Base-by-base conservation (phyloP, 2,329 filamentous ascomycete species). In the Cladosporium oxysporum region DNA sequence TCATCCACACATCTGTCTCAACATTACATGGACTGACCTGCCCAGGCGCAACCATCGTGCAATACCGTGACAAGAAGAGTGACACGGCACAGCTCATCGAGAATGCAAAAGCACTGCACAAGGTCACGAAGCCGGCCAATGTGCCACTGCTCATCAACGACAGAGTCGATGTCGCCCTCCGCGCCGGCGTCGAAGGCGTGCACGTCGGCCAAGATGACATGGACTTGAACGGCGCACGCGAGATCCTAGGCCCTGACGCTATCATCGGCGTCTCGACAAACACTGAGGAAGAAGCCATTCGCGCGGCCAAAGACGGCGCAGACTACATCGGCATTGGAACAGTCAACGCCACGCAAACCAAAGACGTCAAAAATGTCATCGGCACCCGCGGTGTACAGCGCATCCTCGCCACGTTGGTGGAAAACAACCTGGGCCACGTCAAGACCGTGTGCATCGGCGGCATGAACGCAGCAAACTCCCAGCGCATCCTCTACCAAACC, bases 201-300 rank as follows among this genome's bases (percentile, higher is more conserved):
- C 95, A 98, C 77, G 86, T 98, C 59, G 95, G 95, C 7, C 94
- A 98, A 81, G 93, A 97, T 84, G 94, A 98, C 77, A 89, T 97
- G 83, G 88, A 87, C 66, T 77, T 91, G 31, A 74, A 79, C 10
- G 84, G 85, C 47, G 93, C 93, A 2, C 90, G 91, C 66, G 83
- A 80, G 26, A 78, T 97, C 2, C 85, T 98, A 0, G 93, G 93
- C 0, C 80, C 86, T 0, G 83, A 89, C 70, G 90, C 91, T 62
- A 94, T 97, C 73, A 93, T 98, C 68, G 94, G 95, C 26, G 91
- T 96, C 37, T 96, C 91, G 7, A 91, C 91, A n/a, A 90, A 88
- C 66, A 91, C 87, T 5, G 76, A 87, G 26, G 85, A 88, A 7
- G 91, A 98, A 80, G 91, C 92, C 4, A 78, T 88, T 58, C 81